These are phyloP conservation scores for Diaporthe sp. DNA, from an alignment of 2,329 filamentous ascomycete species.

Conservation along the genomic window DNA sequence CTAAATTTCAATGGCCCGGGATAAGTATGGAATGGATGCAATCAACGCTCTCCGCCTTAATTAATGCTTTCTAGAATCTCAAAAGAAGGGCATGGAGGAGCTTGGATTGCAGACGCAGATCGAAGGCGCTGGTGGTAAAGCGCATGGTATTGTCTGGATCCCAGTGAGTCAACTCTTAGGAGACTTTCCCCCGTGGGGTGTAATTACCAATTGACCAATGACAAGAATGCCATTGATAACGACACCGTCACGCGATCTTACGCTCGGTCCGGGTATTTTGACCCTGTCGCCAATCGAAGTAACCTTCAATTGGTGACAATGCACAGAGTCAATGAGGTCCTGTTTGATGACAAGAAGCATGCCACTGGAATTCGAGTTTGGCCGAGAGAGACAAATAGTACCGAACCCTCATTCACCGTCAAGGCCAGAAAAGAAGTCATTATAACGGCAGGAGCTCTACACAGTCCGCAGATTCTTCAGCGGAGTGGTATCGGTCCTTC, in stretches of 20 bases:
- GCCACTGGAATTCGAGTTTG: not conserved
- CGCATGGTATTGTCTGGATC: not conserved
- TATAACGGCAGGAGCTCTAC: not conserved
- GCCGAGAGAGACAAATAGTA: not conserved
- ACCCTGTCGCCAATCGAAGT: not conserved
- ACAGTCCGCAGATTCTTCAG: not conserved
- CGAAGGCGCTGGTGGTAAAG: conserved; percentile 3
- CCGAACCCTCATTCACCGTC: not conserved
- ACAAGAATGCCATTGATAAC: not conserved
- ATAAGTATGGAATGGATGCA: not conserved
- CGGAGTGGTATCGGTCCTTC: not conserved
- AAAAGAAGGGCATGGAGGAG: not conserved
- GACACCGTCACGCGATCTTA: conserved; percentile 1
- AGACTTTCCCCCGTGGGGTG: fast-evolving
- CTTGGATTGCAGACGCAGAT: not conserved
- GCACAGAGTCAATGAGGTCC: not conserved
- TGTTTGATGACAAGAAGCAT: not conserved
- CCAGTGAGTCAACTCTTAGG: not conserved
- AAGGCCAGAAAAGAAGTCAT: not conserved
- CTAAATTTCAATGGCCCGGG: not conserved
- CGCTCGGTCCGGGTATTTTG: not conserved
- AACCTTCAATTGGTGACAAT: not conserved
- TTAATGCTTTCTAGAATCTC: not conserved
- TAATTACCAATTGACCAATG: not conserved
- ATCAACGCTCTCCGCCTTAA: no score